Percentiles rank a stretch among this genome's conserved stretches.
Evolutionary conservation across 345 rosid species (phyloP).

Genomic region (Cardamine chenopodiifolia): DNA sequence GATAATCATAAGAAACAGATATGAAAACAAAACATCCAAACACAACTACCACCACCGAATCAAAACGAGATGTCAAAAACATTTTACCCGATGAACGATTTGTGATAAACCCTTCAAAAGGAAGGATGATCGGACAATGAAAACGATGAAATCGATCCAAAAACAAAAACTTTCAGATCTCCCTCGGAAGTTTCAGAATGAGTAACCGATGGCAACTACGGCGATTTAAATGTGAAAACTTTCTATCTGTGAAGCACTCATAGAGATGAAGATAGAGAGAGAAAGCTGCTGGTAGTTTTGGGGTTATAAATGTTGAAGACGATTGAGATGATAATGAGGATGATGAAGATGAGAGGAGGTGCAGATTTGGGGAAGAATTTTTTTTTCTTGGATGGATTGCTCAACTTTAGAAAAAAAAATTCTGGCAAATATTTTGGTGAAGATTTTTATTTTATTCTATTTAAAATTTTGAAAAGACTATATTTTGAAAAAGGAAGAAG

Average conservation of each 20-base stretch:
- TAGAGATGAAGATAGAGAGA: conserved; percentile 2
- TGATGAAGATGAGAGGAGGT: conserved; percentile 42
- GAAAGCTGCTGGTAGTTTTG: conserved; percentile 22
- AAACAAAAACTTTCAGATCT: conserved; percentile 37
- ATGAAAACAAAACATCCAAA: conserved; percentile 29
- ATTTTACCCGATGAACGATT: conserved; percentile 62
- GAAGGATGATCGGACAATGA: conserved; percentile 51
- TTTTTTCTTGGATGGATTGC: conserved; percentile 28
- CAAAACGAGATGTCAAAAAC: conserved; percentile 17
- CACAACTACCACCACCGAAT: conserved; percentile 32
- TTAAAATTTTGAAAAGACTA: not conserved
- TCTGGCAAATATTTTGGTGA: conserved; percentile 36
- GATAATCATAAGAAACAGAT: not conserved
- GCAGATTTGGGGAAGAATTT: conserved; percentile 38
- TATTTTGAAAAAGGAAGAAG: not conserved
- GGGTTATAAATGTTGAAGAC: conserved; percentile 30
- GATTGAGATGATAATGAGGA: conserved; percentile 9
- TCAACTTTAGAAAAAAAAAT: conserved; percentile 24
- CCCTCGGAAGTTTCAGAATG: conserved; percentile 14
- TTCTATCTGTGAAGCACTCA: conserved; percentile 33
- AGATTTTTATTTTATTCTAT: conserved; percentile 15
- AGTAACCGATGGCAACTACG: conserved; percentile 27
- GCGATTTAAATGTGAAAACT: conserved; percentile 39
- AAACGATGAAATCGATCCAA: conserved; percentile 35
- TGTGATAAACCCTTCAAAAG: conserved; percentile 35